Evolutionary conservation across 1,284 basidiomycete species (phyloP).

Genomic region (Papiliotrema nemorosa): DNA sequence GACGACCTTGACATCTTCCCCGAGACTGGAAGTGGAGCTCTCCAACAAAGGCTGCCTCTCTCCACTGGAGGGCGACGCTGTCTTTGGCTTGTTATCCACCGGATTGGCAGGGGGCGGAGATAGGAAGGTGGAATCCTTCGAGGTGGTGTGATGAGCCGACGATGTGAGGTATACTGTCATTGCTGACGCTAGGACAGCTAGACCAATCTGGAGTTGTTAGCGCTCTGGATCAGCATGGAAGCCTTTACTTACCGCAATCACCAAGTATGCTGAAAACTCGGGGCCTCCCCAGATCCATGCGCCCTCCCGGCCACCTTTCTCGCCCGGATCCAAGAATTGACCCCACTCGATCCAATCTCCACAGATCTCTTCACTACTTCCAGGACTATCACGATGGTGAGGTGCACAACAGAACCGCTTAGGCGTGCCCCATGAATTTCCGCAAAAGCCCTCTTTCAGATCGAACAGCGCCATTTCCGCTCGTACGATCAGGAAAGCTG

Average conservation of each 20-base stretch:
- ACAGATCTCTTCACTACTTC: slow-evolving; percentile 55
- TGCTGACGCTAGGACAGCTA: slow-evolving; percentile 68
- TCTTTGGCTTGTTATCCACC: background rate
- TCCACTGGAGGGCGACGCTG: slow-evolving; percentile 9
- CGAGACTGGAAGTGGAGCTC: background rate
- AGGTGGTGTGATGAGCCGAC: slow-evolving; percentile 78
- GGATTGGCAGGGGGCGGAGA: slow-evolving; percentile 52
- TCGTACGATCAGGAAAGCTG: slow-evolving; percentile 83
- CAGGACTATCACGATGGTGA: slow-evolving; percentile 18
- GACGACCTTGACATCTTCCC: background rate
- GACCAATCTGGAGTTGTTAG: slow-evolving; percentile 49
- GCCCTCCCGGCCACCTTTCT: slow-evolving; percentile 15
- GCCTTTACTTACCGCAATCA: slow-evolving; percentile 64
- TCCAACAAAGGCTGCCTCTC: slow-evolving; percentile 29
- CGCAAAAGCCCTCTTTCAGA: slow-evolving; percentile 86
- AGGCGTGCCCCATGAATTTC: slow-evolving; percentile 65
- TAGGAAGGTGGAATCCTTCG: slow-evolving; percentile 76
- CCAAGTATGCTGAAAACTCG: slow-evolving; percentile 69
- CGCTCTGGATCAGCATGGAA: background rate
- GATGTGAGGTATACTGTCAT: slow-evolving; percentile 85
- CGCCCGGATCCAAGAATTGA: slow-evolving; percentile 38
- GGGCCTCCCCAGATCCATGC: slow-evolving; percentile 32
- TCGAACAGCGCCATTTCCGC: slow-evolving; percentile 91
- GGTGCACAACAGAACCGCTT: slow-evolving; percentile 74
- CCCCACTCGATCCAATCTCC: slow-evolving; percentile 74